Base-by-base conservation (phyloP, 148 eudicot genomes). In the Diospyros kaki region DNA sequence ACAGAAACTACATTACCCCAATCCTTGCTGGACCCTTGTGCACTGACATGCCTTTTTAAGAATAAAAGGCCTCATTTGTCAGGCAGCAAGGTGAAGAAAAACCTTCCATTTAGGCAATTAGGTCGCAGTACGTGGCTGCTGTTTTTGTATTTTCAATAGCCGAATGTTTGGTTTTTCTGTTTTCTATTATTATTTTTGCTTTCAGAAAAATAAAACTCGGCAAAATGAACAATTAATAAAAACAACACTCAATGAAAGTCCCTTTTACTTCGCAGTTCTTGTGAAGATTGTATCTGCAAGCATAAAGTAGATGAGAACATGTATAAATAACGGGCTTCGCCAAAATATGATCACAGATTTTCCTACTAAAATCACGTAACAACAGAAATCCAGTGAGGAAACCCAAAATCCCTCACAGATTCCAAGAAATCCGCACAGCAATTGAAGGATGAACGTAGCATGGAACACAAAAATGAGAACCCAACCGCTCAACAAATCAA, bases 391-490 rank as follows among this genome's bases (percentile, higher is more conserved):
- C 63, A 13, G 64, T 10, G 53, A 17, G 11, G 54, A 18, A 65
- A 66, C 53, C 41, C 10, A 42, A 28, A 72, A 8, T 14, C 17
- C 64, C 53, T 12, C 14, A 5, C 52, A 54, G 50, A 73, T 38
- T 13, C 15, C 10, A 17, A 71, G 15, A 58, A 71, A 71, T 2
- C n/a, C 12, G 51, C 70, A 52, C 38, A 10, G 17, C 15, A 43
- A 55, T 41, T 41, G 58, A 68, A 68, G 60, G 50, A 4, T 59
- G 38, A 53, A 78, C 58, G 9, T 17, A 72, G 2, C 64, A 65
- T 53, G 43, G 6, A 55, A 64, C 40, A 59, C 8, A 60, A 18
- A 56, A 14, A 60, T 17, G 46, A 14, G 3, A 44, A 73, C 10
- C 45, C 13, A 46, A 58, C 61, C 3, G 51, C 60, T 11, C 10